Conservation (phyloP, 2,329 filamentous ascomycete species). For the Penicillium brevicompactum region DNA sequence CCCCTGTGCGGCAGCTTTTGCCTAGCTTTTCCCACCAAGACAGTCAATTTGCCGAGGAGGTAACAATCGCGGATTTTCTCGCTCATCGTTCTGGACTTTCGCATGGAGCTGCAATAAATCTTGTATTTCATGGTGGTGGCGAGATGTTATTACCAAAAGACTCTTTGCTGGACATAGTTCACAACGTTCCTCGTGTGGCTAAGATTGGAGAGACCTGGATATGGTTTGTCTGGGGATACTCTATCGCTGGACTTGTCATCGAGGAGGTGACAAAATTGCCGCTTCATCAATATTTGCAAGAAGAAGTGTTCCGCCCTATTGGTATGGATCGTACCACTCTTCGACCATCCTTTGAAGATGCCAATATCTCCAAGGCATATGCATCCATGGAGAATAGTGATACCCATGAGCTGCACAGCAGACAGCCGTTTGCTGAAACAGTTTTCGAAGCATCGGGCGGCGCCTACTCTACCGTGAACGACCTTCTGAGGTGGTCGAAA, state of each 20-base stretch:
- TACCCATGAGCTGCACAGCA: not conserved
- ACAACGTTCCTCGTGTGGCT: not conserved
- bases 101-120: not conserved
- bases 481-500: conserved; percentile 4
- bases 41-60: not conserved
- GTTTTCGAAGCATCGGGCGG: conserved; percentile 1
- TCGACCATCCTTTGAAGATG: not conserved
- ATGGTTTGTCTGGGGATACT: not conserved
- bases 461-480: conserved; percentile 4
- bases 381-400: not conserved
- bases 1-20: not conserved
- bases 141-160: not conserved
- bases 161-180: not conserved
- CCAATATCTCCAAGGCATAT: conserved; percentile 1
- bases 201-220: not conserved
- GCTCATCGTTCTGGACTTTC: conserved; percentile 2
- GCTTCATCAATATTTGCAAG: conserved; percentile 1
- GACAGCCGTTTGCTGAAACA: not conserved
- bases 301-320: not conserved
- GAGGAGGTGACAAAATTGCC: not conserved
- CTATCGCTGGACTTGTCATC: not conserved
- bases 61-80: conserved; percentile 3
- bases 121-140: not conserved
- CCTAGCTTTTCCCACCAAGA: not conserved
- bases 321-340: conserved; percentile 2